These are phyloP conservation scores for Globisporangium polare DNA, from an alignment of 352 stramenopile genomes.

Conservation along the genomic window DNA sequence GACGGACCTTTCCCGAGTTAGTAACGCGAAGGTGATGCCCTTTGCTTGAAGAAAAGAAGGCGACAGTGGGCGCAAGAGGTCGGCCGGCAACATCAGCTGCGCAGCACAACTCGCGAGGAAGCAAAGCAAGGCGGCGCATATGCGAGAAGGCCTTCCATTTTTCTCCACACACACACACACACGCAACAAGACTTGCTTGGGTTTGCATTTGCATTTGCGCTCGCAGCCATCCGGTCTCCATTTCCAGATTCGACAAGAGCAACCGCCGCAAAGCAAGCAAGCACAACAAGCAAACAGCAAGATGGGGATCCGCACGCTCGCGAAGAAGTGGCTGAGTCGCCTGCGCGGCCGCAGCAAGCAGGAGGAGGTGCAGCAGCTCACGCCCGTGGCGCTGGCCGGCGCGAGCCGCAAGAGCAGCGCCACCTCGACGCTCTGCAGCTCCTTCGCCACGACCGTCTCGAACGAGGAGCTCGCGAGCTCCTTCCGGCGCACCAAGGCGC, in stretches of 20 bases:
- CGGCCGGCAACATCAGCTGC: conserved; percentile 5
- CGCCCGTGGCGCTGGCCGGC: conserved; percentile 61
- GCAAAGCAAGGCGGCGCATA: background rate
- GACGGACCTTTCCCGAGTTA: conserved; percentile 1
- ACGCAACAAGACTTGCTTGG: background rate
- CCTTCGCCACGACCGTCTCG: conserved; percentile 46
- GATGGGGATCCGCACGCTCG: conserved; percentile 47
- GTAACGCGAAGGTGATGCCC: conserved; percentile 9
- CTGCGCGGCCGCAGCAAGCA: conserved; percentile 47
- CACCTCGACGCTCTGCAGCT: conserved; percentile 56
- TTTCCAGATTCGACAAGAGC: conserved; percentile 5
- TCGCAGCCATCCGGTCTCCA: background rate
- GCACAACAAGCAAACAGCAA: background rate
- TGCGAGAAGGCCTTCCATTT: background rate
- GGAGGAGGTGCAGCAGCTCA: conserved; percentile 52
- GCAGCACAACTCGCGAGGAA: background rate
- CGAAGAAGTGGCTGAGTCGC: conserved; percentile 44
- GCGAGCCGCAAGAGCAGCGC: conserved; percentile 49
- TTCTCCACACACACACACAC: background rate
- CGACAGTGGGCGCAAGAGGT: background rate
- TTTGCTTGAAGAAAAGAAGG: background rate
- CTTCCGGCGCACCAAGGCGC: conserved; percentile 35
- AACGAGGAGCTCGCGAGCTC: conserved; percentile 29
- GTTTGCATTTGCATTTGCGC: background rate
- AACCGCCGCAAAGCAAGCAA: background rate